Evolutionary conservation across 371 early-diverging fungal species (phyloP), one percentile per base, ranked within the genome.

Genomic region (Rhizopus delemar): DNA sequence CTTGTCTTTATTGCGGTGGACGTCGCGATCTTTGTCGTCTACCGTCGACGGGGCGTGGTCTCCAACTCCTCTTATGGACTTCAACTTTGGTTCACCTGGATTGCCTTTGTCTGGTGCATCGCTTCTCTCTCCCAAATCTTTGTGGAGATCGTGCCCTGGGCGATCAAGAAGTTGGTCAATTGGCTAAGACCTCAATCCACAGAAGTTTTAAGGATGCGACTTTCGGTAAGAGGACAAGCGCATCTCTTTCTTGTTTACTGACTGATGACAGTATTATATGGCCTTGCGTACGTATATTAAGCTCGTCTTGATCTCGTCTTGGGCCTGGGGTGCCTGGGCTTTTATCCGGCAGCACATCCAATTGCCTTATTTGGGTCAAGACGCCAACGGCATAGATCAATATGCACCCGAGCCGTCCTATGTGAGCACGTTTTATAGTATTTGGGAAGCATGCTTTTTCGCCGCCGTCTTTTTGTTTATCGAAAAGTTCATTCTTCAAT

Each of bases 401-500:
- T 60, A 62, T 53, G 49, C 34, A 9, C 9, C 51, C 8, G 13
- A 53, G 11, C 60, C 62, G 5, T 3, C 15, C 0, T 78, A 73
- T 53, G 65, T 66, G 1, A 31, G 54, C 28, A 62, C 65, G 2
- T 61, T 79, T 41, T 66, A 60, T 38, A 71, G 68, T 43, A 65
- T 74, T 9, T 76, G 66, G 70, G 64, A 74, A 53, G 63, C 74
- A 41, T 48, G 70, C 15, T 77, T 83, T 46, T 78, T 86, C 56
- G 82, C 75, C 0, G 65, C 79, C 15, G 48, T 71, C 1, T 65
- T 86, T 15, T 57, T 86, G 11, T 82, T 80, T 46, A 62, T 82
- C 12, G 86, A 86, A 55, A 86, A 86, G 63, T 81, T 86, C 46
- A 49, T 81, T 16, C 70, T 86, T 43, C 84, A 86, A 62, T 49